Conservation (phyloP, 1,284 basidiomycete genomes). For the Cystobasidium pallidum region DNA sequence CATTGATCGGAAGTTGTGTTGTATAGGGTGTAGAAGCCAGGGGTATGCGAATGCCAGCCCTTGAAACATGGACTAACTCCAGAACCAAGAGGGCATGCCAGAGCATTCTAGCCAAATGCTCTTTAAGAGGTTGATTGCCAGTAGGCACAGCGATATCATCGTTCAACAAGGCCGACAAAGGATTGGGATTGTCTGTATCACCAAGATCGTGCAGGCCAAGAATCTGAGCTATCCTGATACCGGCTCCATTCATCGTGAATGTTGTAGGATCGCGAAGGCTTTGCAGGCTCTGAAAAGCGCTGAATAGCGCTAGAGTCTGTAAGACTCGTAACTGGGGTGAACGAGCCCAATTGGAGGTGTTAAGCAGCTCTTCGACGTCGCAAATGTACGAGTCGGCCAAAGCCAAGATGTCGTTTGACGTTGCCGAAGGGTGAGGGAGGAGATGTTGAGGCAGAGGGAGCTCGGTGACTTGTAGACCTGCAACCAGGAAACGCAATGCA, state of each 20-base stretch:
- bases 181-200: not conserved
- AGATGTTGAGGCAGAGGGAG: constrained; percentile 21
- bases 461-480: constrained; percentile 35
- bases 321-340: constrained; percentile 30
- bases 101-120: constrained; percentile 24
- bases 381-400: constrained; percentile 17
- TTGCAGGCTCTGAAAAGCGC: constrained; percentile 25
- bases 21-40: constrained; percentile 25
- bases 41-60: constrained; percentile 18
- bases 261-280: constrained; percentile 31
- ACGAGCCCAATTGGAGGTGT: constrained; percentile 18
- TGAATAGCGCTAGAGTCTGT: constrained; percentile 26
- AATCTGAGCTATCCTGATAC: constrained; percentile 27
- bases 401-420: not conserved
- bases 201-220: constrained; percentile 25
- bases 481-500: not conserved
- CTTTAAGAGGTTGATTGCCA: constrained; percentile 11
- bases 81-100: constrained; percentile 30
- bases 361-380: constrained; percentile 36
- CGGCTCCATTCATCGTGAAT: constrained; percentile 30
- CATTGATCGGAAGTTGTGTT: constrained; percentile 21
- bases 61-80: not conserved
- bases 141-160: constrained; percentile 31
- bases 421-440: not conserved
- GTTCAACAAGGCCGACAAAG: not conserved